Percentiles rank a stretch among this genome's conserved stretches.
phyloP scores from a whole-genome alignment of 768 basidiomycete genomes.

The Candolleomyces aberdarensis region DNA sequence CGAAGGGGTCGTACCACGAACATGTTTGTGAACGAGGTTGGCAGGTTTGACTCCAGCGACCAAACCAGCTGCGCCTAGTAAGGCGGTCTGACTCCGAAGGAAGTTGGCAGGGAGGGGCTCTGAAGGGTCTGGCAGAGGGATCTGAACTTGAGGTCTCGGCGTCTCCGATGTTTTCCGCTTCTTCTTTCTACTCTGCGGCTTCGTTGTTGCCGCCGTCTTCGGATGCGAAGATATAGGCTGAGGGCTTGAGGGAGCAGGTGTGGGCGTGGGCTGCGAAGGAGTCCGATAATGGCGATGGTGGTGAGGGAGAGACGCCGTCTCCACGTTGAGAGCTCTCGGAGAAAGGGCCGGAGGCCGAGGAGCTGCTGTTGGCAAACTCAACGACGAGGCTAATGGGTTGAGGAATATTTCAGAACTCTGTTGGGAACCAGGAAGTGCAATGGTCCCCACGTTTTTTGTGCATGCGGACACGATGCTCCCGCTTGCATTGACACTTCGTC shows the following conservation, averaged over 20 bases:
- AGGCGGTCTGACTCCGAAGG: constrained; percentile 67
- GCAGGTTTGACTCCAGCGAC: constrained; percentile 64
- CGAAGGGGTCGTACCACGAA: constrained; percentile 46
- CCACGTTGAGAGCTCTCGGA: constrained; percentile 11
- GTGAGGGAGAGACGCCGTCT: constrained; percentile 3
- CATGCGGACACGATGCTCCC: constrained; percentile 25
- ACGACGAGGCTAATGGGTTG: constrained; percentile 71
- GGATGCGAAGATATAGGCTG: constrained; percentile 17
- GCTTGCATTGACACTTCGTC: constrained; percentile 28
- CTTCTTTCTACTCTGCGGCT: constrained; percentile 30
- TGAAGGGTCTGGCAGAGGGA: constrained; percentile 59
- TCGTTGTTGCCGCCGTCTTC: constrained; percentile 17
- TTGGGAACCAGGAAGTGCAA: constrained; percentile 97
- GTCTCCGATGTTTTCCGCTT: constrained; percentile 36
- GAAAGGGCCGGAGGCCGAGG: constrained; percentile 17
- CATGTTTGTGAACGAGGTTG: constrained; percentile 35
- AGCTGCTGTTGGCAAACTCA: constrained; percentile 42
- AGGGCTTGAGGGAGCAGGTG: constrained; percentile 13
- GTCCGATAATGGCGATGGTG: constrained; percentile 5
- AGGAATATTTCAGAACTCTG: constrained; percentile 82
- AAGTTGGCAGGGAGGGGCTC: constrained; percentile 65
- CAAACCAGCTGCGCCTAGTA: constrained; percentile 70
- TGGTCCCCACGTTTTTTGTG: constrained; percentile 93
- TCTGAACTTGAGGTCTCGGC: constrained; percentile 51
- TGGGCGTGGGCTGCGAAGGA: constrained; percentile 1